Evolutionary conservation across 768 basidiomycete species (phyloP).

Genomic region (Russula emetica): DNA sequence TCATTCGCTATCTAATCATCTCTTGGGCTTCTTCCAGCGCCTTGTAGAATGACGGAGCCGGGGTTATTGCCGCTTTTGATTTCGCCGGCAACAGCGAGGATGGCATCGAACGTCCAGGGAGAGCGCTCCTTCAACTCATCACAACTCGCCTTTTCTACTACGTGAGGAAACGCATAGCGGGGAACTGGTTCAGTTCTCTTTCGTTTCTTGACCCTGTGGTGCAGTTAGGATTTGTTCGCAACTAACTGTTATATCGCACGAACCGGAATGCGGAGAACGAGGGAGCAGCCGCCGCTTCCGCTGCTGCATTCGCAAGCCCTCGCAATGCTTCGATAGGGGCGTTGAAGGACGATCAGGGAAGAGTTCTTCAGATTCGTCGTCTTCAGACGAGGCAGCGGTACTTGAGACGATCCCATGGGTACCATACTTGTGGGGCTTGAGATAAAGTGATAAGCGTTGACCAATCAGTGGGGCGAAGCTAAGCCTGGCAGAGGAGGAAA

Average conservation of each 20-base stretch:
- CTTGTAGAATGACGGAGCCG: slow-evolving; percentile 81
- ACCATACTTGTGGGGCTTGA: slow-evolving; percentile 67
- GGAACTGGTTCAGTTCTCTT: slow-evolving; percentile 81
- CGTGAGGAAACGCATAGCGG: slow-evolving; percentile 82
- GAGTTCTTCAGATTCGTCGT: slow-evolving; percentile 88
- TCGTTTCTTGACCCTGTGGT: slow-evolving; percentile 69
- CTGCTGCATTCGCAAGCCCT: slow-evolving; percentile 90
- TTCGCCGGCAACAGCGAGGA: slow-evolving; percentile 87
- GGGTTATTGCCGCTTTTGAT: slow-evolving; percentile 87
- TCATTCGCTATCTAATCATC: too few relatives aligned
- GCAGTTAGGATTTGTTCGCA: not conserved
- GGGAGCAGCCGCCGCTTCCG: slow-evolving; percentile 83
- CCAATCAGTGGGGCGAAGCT: slow-evolving; percentile 80
- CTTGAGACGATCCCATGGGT: slow-evolving; percentile 86
- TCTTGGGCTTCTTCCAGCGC: slow-evolving; percentile 87
- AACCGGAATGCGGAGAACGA: too few relatives aligned
- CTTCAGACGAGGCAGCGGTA: slow-evolving; percentile 81
- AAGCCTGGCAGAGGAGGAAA: slow-evolving; percentile 91
- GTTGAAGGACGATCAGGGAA: slow-evolving; percentile 77
- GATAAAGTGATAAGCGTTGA: slow-evolving; percentile 28
- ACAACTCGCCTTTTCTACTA: slow-evolving; percentile 71
- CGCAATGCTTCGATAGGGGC: slow-evolving; percentile 94
- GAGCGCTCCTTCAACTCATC: slow-evolving; percentile 88
- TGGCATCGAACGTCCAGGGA: slow-evolving; percentile 93
- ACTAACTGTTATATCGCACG: slow-evolving; percentile 2